phyloP scores from a whole-genome alignment of 2,329 filamentous ascomycete genomes.

The Corinectria fuckeliana region DNA sequence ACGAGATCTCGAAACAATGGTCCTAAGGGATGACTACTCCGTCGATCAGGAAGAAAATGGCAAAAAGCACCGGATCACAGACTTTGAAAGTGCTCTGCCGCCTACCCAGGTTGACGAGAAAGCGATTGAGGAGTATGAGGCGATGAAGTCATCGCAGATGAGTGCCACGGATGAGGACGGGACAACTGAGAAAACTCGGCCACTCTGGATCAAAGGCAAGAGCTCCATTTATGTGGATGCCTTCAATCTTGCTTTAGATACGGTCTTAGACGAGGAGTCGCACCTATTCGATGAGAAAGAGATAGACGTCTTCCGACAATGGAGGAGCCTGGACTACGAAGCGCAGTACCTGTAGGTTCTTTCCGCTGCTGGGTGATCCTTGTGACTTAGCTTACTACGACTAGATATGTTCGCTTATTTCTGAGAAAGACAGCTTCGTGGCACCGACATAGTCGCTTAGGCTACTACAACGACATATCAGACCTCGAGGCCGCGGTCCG shows the following conservation, averaged over 20 bases:
- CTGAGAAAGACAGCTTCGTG: constrained; percentile 89
- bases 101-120: constrained; percentile 69
- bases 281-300: constrained; percentile 88
- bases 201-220: constrained; percentile 72
- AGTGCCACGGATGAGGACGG: constrained; percentile 45
- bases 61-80: constrained; percentile 36
- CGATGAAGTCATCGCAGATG: constrained; percentile 63
- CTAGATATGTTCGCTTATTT: constrained; percentile 89
- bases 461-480: constrained; percentile 83
- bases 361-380: neutral
- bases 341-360: constrained; percentile 81
- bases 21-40: constrained; percentile 23
- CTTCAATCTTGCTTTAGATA: constrained; percentile 90
- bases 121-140: constrained; percentile 82
- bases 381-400: constrained; percentile 15
- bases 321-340: constrained; percentile 79
- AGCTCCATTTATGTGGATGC: constrained; percentile 97
- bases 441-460: constrained; percentile 81
- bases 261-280: constrained; percentile 85
- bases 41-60: constrained; percentile 26
- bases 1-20: neutral
- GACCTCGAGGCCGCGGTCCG: constrained; percentile 72
- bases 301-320: constrained; percentile 75
- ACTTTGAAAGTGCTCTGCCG: constrained; percentile 66
- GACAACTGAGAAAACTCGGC: constrained; percentile 48